Base-by-base conservation (phyloP, 495 filamentous ascomycete genomes). In the Aspergillus sclerotioniger region DNA sequence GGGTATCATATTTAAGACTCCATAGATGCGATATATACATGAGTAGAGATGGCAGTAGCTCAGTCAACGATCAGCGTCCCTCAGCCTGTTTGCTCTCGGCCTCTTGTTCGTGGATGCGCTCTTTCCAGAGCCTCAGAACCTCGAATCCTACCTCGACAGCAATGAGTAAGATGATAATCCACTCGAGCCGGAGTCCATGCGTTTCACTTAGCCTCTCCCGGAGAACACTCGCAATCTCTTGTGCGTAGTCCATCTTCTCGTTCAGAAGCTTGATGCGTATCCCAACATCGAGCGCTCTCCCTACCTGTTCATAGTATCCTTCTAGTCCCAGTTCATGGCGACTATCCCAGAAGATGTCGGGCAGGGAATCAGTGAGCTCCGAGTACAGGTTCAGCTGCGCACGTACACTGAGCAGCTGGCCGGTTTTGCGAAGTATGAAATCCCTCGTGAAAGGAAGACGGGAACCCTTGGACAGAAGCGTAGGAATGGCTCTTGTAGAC, bases 311-410 rank as follows among this genome's bases (percentile, higher is more conserved):
- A 69, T 97, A 98, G 67, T 97, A 97, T 16, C 86, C 90, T 70
- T 96, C 92, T 6, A 96, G 76, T 10, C 84, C 89, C 16, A 98
- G 81, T 62, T 97, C 91, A 68, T 92, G 88, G 47, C 86, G 80
- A 62, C 84, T 90, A 66, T 98, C 94, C 94, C 94, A 98, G 72
- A 98, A 97, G 28, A 98, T 81, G 72, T 98, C 94, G 0, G 94
- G 94, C 7, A 98, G 80, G 15, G 90, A 91, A 73, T 98, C 94
- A 0, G 94, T 98, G 51, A 98, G 82, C 68, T 98, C 94, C 6
- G 92, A 95, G 73, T 97, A 97, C 51, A 98, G 88, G 67, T 98
- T 98, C 47, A 98, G 77, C 67, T 96, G 93, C 6, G 92, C 92
- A 31, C 94, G 87, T 33, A 98, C 84, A 67, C 84, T 87, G 9